A percentile compares a stretch with the other conserved stretches of the same genome.
phyloP scores from a whole-genome alignment of 176 grass and related monocot species.

The Thinopyrum elongatum region DNA sequence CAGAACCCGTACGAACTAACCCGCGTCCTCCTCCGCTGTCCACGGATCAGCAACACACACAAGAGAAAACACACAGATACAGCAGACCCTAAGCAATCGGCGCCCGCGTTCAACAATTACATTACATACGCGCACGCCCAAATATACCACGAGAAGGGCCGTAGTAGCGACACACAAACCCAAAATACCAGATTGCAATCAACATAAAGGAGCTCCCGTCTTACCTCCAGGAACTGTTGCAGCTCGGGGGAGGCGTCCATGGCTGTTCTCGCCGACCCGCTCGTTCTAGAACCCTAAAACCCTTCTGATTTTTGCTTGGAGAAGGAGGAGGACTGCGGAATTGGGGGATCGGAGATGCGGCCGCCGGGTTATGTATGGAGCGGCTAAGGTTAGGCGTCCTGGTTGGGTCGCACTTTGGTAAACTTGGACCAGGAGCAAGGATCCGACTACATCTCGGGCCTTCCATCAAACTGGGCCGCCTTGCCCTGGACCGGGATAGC shows the following conservation, averaged over 20 bases:
- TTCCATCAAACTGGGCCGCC: not conserved
- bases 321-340: not conserved
- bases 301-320: not conserved
- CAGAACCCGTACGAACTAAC: not conserved
- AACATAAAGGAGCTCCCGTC: conserved; percentile 1
- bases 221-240: conserved; percentile 73
- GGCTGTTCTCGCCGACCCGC: not conserved
- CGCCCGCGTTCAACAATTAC: not conserved
- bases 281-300: not conserved
- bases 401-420: not conserved
- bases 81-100: not conserved
- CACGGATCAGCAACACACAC: not conserved
- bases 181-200: not conserved
- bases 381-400: not conserved
- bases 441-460: not conserved
- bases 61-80: not conserved
- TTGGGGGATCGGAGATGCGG: not conserved
- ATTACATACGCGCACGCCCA: not conserved
- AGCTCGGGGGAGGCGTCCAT: conserved; percentile 73
- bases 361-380: conserved; percentile 3
- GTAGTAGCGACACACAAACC: not conserved
- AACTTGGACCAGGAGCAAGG: not conserved
- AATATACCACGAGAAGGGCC: not conserved
- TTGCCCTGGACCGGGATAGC: not conserved
- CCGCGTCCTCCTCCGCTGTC: not conserved